phyloP scores from a whole-genome alignment of 225 moss, liverwort and hornwort genomes.

The Pleurozium schreberi region DNA sequence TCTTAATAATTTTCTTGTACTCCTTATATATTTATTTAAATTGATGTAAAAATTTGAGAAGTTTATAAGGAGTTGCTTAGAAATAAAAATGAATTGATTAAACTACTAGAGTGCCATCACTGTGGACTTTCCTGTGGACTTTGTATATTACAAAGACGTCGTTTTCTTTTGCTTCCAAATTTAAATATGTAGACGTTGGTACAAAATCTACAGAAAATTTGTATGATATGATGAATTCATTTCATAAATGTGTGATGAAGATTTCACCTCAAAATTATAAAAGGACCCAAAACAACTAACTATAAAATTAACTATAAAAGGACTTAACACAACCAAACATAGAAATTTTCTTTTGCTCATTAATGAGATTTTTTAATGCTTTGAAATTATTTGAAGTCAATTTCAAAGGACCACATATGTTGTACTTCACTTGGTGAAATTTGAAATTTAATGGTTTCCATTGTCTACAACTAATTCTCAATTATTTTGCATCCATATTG shows the following conservation, averaged over 20 bases:
- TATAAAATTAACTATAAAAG: not conserved
- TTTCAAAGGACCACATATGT: not conserved
- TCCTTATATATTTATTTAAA: not conserved
- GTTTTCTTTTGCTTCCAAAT: not conserved
- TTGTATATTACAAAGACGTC: not conserved
- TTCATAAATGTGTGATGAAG: not conserved
- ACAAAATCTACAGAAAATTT: not conserved
- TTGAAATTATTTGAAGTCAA: not conserved
- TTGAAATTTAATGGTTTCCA: not conserved
- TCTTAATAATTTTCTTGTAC: not conserved
- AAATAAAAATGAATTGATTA: not conserved
- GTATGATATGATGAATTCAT: not conserved
- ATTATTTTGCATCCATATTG: not conserved
- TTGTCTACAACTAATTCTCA: not conserved
- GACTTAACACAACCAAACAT: not conserved
- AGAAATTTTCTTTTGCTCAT: not conserved
- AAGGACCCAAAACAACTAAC: not conserved
- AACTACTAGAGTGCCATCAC: not conserved
- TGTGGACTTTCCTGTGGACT: too few relatives aligned
- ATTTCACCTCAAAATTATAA: not conserved
- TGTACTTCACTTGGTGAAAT: not conserved
- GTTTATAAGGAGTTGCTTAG: not conserved
- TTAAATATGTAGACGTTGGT: not conserved
- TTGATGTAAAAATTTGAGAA: not conserved
- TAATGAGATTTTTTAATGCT: not conserved